Evolutionary conservation across 202 grass and related monocot species (phyloP).

Genomic region (Eragrostis tef): DNA sequence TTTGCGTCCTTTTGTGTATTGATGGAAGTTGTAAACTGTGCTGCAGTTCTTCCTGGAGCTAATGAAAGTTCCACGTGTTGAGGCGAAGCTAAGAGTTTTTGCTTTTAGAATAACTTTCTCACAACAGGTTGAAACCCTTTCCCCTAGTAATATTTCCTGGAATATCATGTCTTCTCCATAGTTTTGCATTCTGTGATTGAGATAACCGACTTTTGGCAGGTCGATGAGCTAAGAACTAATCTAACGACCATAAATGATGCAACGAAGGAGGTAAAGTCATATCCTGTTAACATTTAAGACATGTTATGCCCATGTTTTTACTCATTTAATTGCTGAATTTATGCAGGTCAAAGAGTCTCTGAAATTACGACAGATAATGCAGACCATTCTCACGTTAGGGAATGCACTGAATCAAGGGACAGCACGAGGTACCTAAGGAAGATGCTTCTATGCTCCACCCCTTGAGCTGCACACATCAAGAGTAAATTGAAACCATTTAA

Average conservation of each 20-base stretch:
- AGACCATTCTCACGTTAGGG: constrained; percentile 96
- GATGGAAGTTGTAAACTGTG: constrained; percentile 47
- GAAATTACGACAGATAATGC: constrained; percentile 93
- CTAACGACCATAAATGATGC: constrained; percentile 87
- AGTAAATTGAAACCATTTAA: constrained; percentile 9
- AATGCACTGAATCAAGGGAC: constrained; percentile 98
- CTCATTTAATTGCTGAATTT: constrained; percentile 41
- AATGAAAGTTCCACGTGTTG: constrained; percentile 94
- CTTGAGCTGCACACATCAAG: not conserved
- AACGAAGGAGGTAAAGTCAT: constrained; percentile 67
- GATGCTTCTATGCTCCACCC: constrained; percentile 21
- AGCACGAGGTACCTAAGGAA: constrained; percentile 53
- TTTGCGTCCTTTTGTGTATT: constrained; percentile 36
- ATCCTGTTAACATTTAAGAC: constrained; percentile 17
- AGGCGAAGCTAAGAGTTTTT: constrained; percentile 95
- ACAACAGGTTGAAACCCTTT: constrained; percentile 59
- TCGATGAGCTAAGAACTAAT: constrained; percentile 71
- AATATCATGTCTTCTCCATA: constrained; percentile 2
- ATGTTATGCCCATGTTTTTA: constrained; percentile 24
- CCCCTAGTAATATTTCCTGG: not conserved
- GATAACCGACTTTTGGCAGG: constrained; percentile 55
- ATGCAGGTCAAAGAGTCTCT: constrained; percentile 82
- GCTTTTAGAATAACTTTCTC: constrained; percentile 94
- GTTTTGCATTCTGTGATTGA: constrained; percentile 43
- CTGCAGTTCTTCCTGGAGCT: constrained; percentile 92